A percentile compares a stretch with the other conserved stretches of the same genome.
Conservation (phyloP, 164 flowering plant genomes). For the Vitis riparia region DNA sequence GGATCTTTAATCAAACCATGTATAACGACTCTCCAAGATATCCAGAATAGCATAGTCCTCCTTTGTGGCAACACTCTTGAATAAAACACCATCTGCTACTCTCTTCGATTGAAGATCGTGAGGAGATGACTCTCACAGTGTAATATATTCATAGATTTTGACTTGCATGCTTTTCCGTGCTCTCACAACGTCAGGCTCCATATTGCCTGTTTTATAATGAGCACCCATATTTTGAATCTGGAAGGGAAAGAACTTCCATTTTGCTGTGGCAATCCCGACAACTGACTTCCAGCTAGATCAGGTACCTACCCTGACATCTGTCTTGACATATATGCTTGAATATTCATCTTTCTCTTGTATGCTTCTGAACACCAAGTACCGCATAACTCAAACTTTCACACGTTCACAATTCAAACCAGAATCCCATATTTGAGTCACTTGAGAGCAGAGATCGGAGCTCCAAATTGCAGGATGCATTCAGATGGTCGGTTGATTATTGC, state of each 20-base stretch:
- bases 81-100: too few species aligned
- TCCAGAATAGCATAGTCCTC: too few species aligned
- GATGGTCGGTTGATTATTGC: too few species aligned
- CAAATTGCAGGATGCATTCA: slow-evolving; percentile 18
- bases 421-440: too few species aligned
- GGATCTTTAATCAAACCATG: too few species aligned
- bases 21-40: too few species aligned
- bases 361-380: slow-evolving; percentile 1
- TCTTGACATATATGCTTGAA: slow-evolving; percentile 71
- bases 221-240: slow-evolving; percentile 40
- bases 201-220: slow-evolving; percentile 17
- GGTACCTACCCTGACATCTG: slow-evolving; percentile 78
- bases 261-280: slow-evolving; percentile 59
- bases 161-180: slow-evolving; percentile 44
- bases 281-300: slow-evolving; percentile 53
- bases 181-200: slow-evolving; percentile 48
- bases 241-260: slow-evolving; percentile 51
- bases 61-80: too few species aligned
- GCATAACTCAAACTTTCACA: too few species aligned
- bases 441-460: too few species aligned
- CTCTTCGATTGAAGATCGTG: too few species aligned
- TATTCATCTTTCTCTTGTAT: slow-evolving; percentile 34
- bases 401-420: too few species aligned
- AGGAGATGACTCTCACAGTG: too few species aligned
- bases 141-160: slow-evolving; percentile 26